Percentiles rank a stretch among this genome's conserved stretches.
Evolutionary conservation across 2,329 filamentous ascomycete species (phyloP).

Genomic region (Falciphora oryzae): DNA sequence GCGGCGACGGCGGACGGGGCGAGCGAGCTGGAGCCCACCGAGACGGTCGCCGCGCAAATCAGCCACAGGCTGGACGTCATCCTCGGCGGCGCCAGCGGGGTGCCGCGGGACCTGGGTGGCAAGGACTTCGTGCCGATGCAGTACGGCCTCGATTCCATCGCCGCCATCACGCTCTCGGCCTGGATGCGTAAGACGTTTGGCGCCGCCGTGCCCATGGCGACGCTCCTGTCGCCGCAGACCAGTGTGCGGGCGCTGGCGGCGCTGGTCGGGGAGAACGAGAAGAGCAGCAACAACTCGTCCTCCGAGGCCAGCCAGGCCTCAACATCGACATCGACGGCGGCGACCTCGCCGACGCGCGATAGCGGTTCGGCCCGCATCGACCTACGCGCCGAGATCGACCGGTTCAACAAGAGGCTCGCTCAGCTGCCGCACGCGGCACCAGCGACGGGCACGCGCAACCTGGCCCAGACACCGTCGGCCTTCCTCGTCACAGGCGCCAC

Average conservation of each 20-base stretch:
- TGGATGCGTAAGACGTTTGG: not conserved
- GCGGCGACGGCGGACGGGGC: too few relatives aligned
- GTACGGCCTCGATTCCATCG: not conserved
- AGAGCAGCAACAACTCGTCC: not conserved
- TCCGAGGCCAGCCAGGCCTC: too few relatives aligned
- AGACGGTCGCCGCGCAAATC: too few relatives aligned
- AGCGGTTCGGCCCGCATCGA: not conserved
- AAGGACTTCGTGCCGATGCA: not conserved
- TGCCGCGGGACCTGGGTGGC: not conserved
- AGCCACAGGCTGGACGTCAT: too few relatives aligned
- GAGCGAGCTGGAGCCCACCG: too few relatives aligned
- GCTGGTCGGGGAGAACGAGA: not conserved
- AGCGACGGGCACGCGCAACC: not conserved
- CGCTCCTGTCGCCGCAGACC: not conserved
- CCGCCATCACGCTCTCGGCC: not conserved
- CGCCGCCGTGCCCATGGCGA: not conserved
- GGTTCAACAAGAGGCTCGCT: not conserved
- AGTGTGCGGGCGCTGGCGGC: not conserved
- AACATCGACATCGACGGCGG: not conserved
- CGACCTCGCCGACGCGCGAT: not conserved
- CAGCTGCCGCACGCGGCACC: not conserved
- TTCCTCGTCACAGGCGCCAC: constrained; percentile 37
- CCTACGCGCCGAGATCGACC: not conserved
- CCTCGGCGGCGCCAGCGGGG: too few relatives aligned
- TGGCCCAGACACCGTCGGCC: constrained; percentile 15